phyloP scores from a whole-genome alignment of 2,329 filamentous ascomycete species.

The Ophiostoma tasmaniense region DNA sequence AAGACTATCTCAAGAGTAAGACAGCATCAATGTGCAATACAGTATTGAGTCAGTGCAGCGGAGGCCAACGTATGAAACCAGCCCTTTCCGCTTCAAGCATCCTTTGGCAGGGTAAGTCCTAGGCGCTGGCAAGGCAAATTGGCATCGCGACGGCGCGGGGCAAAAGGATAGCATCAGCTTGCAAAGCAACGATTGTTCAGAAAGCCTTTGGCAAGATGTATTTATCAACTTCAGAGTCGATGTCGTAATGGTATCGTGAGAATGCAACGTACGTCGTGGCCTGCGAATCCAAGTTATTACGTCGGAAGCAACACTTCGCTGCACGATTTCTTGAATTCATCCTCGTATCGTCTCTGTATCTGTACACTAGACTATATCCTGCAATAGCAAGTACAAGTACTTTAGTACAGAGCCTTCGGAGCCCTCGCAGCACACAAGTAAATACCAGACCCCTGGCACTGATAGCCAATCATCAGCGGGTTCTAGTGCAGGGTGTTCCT shows the following conservation, averaged over 20 bases:
- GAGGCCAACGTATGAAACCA: not conserved
- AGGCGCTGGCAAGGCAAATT: not conserved
- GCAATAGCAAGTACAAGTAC: too few species aligned
- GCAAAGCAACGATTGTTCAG: too few species aligned
- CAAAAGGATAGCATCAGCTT: not conserved
- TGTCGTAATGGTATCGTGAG: not conserved
- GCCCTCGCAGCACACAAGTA: not conserved
- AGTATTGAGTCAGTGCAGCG: not conserved
- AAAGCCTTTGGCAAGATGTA: too few species aligned
- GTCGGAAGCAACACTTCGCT: not conserved
- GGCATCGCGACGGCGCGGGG: not conserved
- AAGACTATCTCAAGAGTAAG: too few species aligned
- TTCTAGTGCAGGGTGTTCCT: slow-evolving; percentile 1
- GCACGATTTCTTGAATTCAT: not conserved
- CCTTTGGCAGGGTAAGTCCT: not conserved
- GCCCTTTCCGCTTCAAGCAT: not conserved
- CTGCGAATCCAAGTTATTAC: not conserved
- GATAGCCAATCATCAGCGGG: not conserved
- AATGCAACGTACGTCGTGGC: not conserved
- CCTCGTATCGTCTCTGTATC: not conserved
- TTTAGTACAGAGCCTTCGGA: not conserved
- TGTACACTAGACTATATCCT: not conserved
- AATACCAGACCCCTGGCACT: not conserved
- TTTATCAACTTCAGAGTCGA: too few species aligned
- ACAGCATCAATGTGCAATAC: too few species aligned